phyloP scores from a whole-genome alignment of 2,329 filamentous ascomycete genomes.

The Macrophomina tecta region DNA sequence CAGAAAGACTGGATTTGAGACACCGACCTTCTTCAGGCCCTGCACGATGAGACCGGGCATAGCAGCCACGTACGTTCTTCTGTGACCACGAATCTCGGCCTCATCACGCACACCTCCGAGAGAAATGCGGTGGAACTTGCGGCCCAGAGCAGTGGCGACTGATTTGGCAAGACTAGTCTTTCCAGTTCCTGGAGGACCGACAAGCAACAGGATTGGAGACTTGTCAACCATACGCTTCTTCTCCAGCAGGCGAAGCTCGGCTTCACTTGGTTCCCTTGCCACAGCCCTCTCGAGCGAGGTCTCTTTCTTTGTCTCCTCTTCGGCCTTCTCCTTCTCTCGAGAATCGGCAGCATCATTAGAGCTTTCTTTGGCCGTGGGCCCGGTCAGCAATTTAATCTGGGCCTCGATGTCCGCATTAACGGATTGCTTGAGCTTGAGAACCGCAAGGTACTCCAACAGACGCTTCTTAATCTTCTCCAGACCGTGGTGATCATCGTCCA shows the following conservation, averaged over 20 bases:
- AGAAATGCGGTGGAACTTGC: slow-evolving; percentile 97
- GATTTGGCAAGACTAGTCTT: slow-evolving; percentile 96
- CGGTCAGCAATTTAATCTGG: slow-evolving; percentile 68
- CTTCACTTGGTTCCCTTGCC: slow-evolving; percentile 50
- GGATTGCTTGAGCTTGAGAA: slow-evolving; percentile 92
- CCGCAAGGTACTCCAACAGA: slow-evolving; percentile 91
- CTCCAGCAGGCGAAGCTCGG: slow-evolving; percentile 77
- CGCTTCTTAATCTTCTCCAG: slow-evolving; percentile 97
- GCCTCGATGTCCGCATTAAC: slow-evolving; percentile 83
- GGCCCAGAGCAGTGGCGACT: slow-evolving; percentile 86
- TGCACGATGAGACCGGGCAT: slow-evolving; percentile 97
- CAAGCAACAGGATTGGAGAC: slow-evolving; percentile 91
- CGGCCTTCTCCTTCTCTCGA: slow-evolving; percentile 45
- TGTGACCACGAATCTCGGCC: slow-evolving; percentile 93
- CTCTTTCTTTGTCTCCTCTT: slow-evolving; percentile 57
- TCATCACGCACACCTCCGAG: slow-evolving; percentile 95
- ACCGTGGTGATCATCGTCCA: slow-evolving; percentile 96
- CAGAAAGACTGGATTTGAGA: slow-evolving; percentile 92
- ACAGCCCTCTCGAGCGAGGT: slow-evolving; percentile 28
- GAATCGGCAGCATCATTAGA: background rate
- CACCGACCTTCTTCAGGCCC: slow-evolving; percentile 92
- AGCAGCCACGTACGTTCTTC: slow-evolving; percentile 96
- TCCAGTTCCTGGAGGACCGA: slow-evolving; percentile 91
- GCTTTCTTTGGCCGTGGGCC: slow-evolving; percentile 42
- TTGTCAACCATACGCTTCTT: slow-evolving; percentile 89